These are phyloP conservation scores for Aquilaria malaccensis DNA, from an alignment of 345 rosid genomes.

Conservation along the genomic window DNA sequence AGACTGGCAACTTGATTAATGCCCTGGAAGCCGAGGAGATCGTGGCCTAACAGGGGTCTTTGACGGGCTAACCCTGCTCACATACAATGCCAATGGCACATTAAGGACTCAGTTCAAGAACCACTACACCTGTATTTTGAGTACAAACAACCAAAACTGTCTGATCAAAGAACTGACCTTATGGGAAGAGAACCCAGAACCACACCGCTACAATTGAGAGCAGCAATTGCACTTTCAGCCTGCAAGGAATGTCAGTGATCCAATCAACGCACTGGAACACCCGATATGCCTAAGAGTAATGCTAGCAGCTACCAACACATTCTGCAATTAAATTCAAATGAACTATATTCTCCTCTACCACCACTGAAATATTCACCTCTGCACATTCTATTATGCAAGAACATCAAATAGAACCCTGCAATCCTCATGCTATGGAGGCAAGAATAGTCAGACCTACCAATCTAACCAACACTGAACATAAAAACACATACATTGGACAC, in stretches of 20 bases:
- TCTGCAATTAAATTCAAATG: no score
- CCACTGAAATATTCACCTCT: not conserved
- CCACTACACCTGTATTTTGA: not conserved
- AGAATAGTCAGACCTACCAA: no score
- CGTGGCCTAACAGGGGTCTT: slow-evolving; percentile 98
- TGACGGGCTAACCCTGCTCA: slow-evolving; percentile 90
- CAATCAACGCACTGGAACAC: not conserved
- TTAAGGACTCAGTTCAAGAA: not conserved
- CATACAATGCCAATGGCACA: slow-evolving; percentile 8
- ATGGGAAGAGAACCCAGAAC: slow-evolving; percentile 87
- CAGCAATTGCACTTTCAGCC: slow-evolving; percentile 98
- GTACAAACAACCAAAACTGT: not conserved
- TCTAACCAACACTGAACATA: no score
- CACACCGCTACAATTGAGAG: slow-evolving; percentile 93
- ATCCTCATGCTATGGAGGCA: no score
- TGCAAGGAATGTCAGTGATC: slow-evolving; percentile 18
- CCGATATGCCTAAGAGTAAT: not conserved
- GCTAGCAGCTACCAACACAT: not conserved
- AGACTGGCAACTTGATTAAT: slow-evolving; percentile 22
- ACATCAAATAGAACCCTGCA: no score
- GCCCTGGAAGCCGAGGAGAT: slow-evolving; percentile 64
- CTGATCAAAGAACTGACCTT: slow-evolving; percentile 36
- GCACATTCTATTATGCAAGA: no score
- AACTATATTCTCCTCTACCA: not conserved
- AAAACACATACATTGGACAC: no score